phyloP scores from a whole-genome alignment of 139 green algal species.

The Zygnema circumcarinatum region DNA sequence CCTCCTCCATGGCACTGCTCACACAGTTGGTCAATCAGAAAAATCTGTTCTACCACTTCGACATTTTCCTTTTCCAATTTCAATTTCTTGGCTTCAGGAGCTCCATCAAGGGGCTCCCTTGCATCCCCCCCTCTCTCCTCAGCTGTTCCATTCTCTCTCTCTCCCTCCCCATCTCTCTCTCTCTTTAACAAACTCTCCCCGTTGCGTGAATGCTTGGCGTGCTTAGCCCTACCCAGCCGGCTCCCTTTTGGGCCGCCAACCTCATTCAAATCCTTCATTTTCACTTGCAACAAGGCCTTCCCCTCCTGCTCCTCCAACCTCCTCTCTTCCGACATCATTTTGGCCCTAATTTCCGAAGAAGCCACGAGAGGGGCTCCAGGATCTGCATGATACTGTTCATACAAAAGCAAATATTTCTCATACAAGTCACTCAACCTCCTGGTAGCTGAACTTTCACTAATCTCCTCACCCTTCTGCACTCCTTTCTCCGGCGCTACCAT shows the following conservation, averaged over 20 bases:
- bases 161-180: not conserved
- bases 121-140: no score
- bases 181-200: not conserved
- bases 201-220: not conserved
- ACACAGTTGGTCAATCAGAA: slow-evolving; percentile 14
- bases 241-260: not conserved
- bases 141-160: not conserved
- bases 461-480: not conserved
- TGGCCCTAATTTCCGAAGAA: not conserved
- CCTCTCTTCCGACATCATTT: not conserved
- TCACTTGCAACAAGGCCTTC: slow-evolving; percentile 3
- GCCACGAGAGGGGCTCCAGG: not conserved
- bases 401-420: slow-evolving; percentile 78
- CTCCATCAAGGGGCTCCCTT: not conserved
- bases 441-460: not conserved
- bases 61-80: not conserved
- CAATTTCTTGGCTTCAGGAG: slow-evolving; percentile 12
- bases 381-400: slow-evolving; percentile 27
- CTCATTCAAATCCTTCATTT: slow-evolving; percentile 11
- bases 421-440: slow-evolving; percentile 77
- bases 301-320: not conserved
- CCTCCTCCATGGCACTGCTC: slow-evolving; percentile 39
- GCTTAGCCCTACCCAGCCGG: not conserved
- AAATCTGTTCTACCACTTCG: slow-evolving; percentile 4
- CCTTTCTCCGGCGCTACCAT: slow-evolving; percentile 70